Evolutionary conservation across 2,329 filamentous ascomycete species (phyloP), one percentile per base, ranked within the genome.

Genomic region (Lecanosticta acicola): DNA sequence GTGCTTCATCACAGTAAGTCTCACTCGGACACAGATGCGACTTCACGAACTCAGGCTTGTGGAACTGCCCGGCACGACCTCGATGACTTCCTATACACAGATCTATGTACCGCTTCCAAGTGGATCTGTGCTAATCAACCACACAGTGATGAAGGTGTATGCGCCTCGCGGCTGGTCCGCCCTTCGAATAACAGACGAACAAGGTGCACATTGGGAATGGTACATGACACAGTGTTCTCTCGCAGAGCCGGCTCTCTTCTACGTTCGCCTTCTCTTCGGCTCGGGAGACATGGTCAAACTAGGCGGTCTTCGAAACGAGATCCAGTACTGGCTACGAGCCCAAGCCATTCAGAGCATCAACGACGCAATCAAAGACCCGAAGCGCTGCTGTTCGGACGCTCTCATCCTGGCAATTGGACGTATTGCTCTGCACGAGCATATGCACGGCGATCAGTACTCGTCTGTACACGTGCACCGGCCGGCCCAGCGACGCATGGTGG

Each of bases 121-220:
- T n/a, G n/a, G n/a, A n/a, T n/a, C n/a, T n/a, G n/a, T n/a, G n/a
- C n/a, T n/a, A n/a, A n/a, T n/a, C n/a, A n/a, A n/a, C n/a, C n/a
- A 4, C 14, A 19, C 42, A 51, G 49, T 65, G 62, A 54, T 64
- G 40, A 61, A 57, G 3, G 56, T 63, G 3, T 65, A 62, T 39
- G 62, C 61, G 5, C 62, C 62, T 2, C 50, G 62, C 40, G 62
- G 59, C 43, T 65, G 62, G 62, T 59, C 61, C 1, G 52, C 60
- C 3, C 51, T 65, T 17, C 53, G 56, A n/a, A 63, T 65, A 41
- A 56, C 59, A 8, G 44, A 48, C 2, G 49, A 54, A 17, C 54
- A 64, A 50, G 61, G 61, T 3, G 45, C 56, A 2, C 50, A 48
- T 10, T 64, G 61, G 61, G 61, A 64, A 47, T 55, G 57, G 51